Evolutionary conservation across 345 rosid species (phyloP).

Genomic region (Aquilaria malaccensis): DNA sequence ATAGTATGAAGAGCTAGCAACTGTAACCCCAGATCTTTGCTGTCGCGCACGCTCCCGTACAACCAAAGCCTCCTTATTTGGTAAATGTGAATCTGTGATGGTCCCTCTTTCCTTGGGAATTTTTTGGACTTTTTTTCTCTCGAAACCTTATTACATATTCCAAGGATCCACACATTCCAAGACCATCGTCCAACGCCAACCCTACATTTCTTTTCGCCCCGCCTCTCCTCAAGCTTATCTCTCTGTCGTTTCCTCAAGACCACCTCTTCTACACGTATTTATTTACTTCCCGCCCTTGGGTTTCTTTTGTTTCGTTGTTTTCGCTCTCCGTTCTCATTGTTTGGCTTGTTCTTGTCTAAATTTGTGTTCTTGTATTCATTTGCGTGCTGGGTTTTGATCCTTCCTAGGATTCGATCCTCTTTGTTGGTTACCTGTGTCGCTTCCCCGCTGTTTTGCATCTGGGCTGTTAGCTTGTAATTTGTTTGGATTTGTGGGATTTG

Average conservation of each 20-base stretch:
- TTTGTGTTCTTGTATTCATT: background rate
- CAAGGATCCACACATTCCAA: constrained; percentile 34
- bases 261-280: background rate
- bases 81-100: too few species aligned
- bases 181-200: constrained; percentile 24
- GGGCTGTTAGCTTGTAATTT: constrained; percentile 16
- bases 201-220: constrained; percentile 26
- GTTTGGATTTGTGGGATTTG: constrained; percentile 10
- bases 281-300: background rate
- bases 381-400: background rate
- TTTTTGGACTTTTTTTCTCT: too few species aligned
- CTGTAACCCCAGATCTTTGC: too few species aligned
- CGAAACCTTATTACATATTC: too few species aligned
- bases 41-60: too few species aligned
- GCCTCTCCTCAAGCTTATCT: constrained; percentile 8
- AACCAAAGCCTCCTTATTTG: too few species aligned
- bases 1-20: too few species aligned
- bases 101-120: too few species aligned
- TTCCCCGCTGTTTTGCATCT: constrained; percentile 15
- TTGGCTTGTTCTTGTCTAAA: background rate
- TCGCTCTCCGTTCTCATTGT: background rate
- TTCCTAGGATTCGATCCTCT: background rate
- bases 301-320: background rate
- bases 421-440: background rate
- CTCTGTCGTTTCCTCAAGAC: background rate